phyloP scores from a whole-genome alignment of 2,329 filamentous ascomycete genomes.

The Trichoderma pleuroti region DNA sequence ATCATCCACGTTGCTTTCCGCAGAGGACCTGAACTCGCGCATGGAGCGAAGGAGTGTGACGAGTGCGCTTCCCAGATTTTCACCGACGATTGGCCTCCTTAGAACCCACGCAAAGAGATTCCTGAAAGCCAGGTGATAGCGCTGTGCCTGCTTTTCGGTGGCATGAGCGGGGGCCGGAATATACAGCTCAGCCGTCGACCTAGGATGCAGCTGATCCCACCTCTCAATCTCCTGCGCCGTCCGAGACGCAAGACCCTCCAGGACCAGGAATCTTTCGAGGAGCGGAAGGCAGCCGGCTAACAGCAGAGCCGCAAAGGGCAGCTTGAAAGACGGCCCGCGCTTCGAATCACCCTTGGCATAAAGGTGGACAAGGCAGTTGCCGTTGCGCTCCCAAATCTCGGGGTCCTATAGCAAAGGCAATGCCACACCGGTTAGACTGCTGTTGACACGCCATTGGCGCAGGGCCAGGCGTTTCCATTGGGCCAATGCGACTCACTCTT shows the following conservation, averaged over 20 bases:
- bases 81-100: slow-evolving; percentile 63
- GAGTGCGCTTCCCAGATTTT: slow-evolving; percentile 60
- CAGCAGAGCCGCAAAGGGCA: slow-evolving; percentile 58
- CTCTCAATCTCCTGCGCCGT: slow-evolving; percentile 31
- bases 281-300: slow-evolving; percentile 57
- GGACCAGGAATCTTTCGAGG: slow-evolving; percentile 49
- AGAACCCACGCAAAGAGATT: slow-evolving; percentile 74
- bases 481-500: slow-evolving; percentile 38
- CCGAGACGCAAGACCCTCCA: slow-evolving; percentile 28
- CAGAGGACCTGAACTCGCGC: slow-evolving; percentile 54
- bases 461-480: neutral
- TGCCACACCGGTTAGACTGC: slow-evolving; percentile 1
- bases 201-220: slow-evolving; percentile 32
- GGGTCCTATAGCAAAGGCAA: slow-evolving; percentile 52
- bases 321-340: slow-evolving; percentile 63
- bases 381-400: slow-evolving; percentile 65
- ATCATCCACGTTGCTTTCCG: slow-evolving; percentile 56
- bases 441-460: neutral
- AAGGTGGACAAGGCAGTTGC: slow-evolving; percentile 68
- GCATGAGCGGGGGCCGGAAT: slow-evolving; percentile 60
- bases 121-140: slow-evolving; percentile 65
- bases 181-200: slow-evolving; percentile 55
- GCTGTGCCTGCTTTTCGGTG: slow-evolving; percentile 52
- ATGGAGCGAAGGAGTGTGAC: slow-evolving; percentile 64
- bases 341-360: slow-evolving; percentile 63